Evolutionary conservation across 2,329 filamentous ascomycete genomes (phyloP).

Genomic region (Phaeoacremonium minimum): DNA sequence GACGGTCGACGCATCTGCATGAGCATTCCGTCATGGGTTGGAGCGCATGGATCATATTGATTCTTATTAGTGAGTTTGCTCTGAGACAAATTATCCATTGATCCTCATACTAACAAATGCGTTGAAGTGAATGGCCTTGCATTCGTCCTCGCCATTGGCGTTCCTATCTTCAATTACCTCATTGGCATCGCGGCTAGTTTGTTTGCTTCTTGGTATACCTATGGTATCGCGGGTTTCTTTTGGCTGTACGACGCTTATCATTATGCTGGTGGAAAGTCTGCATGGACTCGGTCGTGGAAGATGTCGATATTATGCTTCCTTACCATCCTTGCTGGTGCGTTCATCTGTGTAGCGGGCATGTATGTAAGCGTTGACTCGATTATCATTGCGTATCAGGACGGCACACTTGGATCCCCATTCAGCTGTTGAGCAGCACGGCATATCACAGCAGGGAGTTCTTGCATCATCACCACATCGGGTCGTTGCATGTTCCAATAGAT

Average conservation of each 20-base stretch:
- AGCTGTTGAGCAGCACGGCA: slow-evolving; percentile 8
- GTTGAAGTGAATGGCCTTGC: slow-evolving; percentile 41
- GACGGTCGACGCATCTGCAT: slow-evolving; percentile 39
- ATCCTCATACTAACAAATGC: no score
- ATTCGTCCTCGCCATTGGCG: slow-evolving; percentile 37
- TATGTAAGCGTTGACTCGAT: slow-evolving; percentile 40
- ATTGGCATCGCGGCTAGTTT: slow-evolving; percentile 44
- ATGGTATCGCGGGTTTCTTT: slow-evolving; percentile 46
- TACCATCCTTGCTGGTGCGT: slow-evolving; percentile 39
- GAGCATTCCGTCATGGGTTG: slow-evolving; percentile 41
- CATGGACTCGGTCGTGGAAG: slow-evolving; percentile 29
- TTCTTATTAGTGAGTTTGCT: no score
- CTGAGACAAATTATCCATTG: no score
- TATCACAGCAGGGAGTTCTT: slow-evolving; percentile 10
- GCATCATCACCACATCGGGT: no score
- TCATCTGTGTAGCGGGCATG: slow-evolving; percentile 42
- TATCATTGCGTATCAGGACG: slow-evolving; percentile 6
- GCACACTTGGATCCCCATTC: slow-evolving; percentile 6
- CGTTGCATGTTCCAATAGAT: no score
- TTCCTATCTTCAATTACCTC: slow-evolving; percentile 50
- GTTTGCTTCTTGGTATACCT: slow-evolving; percentile 51
- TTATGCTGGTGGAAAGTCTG: slow-evolving; percentile 28
- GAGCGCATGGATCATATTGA: slow-evolving; percentile 39
- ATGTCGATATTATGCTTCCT: slow-evolving; percentile 32
- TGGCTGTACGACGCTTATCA: slow-evolving; percentile 46